Conservation (phyloP, 225 moss, liverwort and hornwort species). For the Straminergon stramineum region DNA sequence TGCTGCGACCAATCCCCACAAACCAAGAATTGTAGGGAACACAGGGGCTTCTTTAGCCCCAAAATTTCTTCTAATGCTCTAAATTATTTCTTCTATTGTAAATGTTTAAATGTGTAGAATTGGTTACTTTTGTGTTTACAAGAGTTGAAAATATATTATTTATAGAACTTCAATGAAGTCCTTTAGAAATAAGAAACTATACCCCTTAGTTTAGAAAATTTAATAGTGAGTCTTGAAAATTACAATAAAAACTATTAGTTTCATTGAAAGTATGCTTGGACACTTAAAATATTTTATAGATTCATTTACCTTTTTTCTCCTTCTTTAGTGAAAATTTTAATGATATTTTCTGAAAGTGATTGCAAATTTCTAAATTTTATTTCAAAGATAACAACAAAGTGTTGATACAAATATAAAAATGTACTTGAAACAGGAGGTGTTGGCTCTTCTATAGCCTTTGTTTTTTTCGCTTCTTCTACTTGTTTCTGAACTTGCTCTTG, state of each 20-base stretch:
- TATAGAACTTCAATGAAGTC: not conserved
- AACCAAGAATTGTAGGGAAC: no score
- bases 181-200: fast-evolving
- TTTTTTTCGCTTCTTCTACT: not conserved
- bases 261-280: not conserved
- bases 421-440: not conserved
- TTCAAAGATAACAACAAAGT: not conserved
- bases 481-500: not conserved
- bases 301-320: no score
- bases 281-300: not conserved
- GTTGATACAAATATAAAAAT: not conserved
- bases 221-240: not conserved
- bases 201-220: not conserved
- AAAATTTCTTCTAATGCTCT: no score
- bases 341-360: not conserved
- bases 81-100: no score
- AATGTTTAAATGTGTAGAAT: not conserved
- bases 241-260: not conserved
- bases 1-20: no score
- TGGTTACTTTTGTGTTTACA: not conserved
- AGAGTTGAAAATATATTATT: not conserved
- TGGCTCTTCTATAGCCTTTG: not conserved
- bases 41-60: no score
- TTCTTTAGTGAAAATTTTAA: not conserved
- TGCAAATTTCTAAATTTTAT: not conserved